Base-by-base conservation (phyloP, 148 eudicot species). In the Talinum fruticosum region DNA sequence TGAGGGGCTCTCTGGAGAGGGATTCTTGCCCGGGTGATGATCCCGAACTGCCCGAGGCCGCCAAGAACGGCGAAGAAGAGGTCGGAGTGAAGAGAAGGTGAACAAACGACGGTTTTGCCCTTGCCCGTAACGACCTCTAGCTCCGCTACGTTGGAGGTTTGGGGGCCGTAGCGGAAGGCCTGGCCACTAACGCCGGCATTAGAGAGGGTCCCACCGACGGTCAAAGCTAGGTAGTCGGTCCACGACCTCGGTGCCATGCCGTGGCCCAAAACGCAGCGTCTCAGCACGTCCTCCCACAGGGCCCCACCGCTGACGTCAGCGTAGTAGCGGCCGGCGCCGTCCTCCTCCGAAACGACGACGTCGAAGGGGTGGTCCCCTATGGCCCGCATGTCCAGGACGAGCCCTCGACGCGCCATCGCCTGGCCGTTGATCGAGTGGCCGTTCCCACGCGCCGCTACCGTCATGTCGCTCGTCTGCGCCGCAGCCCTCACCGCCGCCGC, bases 151-250 rank as follows among this genome's bases (percentile, higher is more conserved):
- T 92, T 92, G 10, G 84, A 66, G 69, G 92, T 92, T 36, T 94
- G 98, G 0, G 98, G 97, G 0, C 98, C 98, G 72, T 78, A 87
- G 30, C 85, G 83, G 78, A 94, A 94, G 8, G 89, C 51, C 86
- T 94, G 98, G 0, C 98, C 98, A 30, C 98, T 92, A 0, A 94
- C 92, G 16, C 98, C 98, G 76, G 92, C 98, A 76, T 94, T 94
- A 36, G 92, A 88, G 24, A 94, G 59, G 23, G 97, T 94, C 53
- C 98, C 98, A 21, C 98, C 98, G 2, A 94, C 97, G 34, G 98
- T 92, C 38, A 94, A 74, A 33, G 82, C 91, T 21, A 94, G 81
- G 69, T 92, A 94, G 66, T 94, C 98, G 51, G 98, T 94, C 98
- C 98, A 94, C 76, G 93, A 89, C 75, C 90, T 84, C 1, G 98